A percentile compares a stretch with the other conserved stretches of the same genome.
phyloP scores from a whole-genome alignment of 1,284 basidiomycete genomes.

The Leccinum fallax region DNA sequence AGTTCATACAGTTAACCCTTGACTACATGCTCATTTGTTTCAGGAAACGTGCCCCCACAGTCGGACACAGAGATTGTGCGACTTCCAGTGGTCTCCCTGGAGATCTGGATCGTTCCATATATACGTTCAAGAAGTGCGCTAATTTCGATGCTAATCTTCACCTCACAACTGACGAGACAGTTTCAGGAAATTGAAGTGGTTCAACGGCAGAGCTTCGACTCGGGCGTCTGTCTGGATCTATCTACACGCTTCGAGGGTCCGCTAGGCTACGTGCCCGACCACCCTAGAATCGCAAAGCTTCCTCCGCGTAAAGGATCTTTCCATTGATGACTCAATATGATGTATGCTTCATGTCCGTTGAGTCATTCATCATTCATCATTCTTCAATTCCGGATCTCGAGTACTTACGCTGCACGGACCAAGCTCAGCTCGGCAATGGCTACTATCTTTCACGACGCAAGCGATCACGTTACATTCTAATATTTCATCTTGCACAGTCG shows the following conservation, averaged over 20 bases:
- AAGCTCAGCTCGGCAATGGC: background rate
- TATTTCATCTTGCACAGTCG: background rate
- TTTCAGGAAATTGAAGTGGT: slow-evolving; percentile 2
- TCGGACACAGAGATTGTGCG: background rate
- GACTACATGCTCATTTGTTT: background rate
- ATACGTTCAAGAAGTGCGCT: background rate
- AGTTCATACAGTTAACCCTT: background rate
- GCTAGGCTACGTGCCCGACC: background rate
- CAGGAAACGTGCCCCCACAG: background rate
- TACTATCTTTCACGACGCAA: background rate
- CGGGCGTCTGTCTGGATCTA: background rate
- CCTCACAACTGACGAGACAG: background rate
- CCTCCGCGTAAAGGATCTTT: background rate
- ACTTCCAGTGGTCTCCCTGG: background rate
- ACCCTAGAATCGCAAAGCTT: background rate
- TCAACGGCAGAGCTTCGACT: background rate
- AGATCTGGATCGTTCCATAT: slow-evolving; percentile 1
- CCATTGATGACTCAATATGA: slow-evolving; percentile 1
- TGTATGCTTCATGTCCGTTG: background rate
- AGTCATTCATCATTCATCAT: background rate
- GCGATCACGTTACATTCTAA: background rate
- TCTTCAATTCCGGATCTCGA: background rate
- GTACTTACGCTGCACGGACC: background rate
- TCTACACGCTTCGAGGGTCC: background rate
- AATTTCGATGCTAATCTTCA: background rate